phyloP scores from a whole-genome alignment of 73 alveolate species.

The Diophrys sp. region DNA sequence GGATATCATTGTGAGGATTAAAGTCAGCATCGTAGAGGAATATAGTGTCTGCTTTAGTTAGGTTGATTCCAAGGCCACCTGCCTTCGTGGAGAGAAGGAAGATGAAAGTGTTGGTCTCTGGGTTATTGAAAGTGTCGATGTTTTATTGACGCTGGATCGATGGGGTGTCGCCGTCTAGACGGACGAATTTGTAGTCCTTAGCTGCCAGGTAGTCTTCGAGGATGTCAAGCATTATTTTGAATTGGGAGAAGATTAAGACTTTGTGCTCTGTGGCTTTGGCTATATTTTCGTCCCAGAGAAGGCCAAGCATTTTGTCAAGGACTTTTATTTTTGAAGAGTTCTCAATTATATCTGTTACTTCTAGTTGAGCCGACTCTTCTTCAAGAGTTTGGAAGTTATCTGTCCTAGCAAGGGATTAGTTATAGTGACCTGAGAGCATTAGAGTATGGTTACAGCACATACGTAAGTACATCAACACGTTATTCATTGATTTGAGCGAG shows the following conservation, averaged over 20 bases:
- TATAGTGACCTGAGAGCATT: slow-evolving; percentile 22
- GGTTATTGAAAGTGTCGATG: slow-evolving; percentile 42
- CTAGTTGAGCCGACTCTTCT: background rate
- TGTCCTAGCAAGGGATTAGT: background rate
- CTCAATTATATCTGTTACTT: slow-evolving; percentile 17
- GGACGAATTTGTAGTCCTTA: slow-evolving; percentile 49
- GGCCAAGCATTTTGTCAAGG: slow-evolving; percentile 50
- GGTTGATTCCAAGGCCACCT: slow-evolving; percentile 64
- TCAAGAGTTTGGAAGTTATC: slow-evolving; percentile 15
- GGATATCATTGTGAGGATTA: slow-evolving; percentile 74
- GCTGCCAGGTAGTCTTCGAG: slow-evolving; percentile 70
- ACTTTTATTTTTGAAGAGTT: slow-evolving; percentile 49
- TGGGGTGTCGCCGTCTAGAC: slow-evolving; percentile 79
- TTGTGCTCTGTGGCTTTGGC: slow-evolving; percentile 9
- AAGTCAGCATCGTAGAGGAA: slow-evolving; percentile 69
- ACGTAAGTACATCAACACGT: slow-evolving; percentile 64
- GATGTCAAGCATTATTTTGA: slow-evolving; percentile 57
- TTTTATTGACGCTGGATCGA: slow-evolving; percentile 17
- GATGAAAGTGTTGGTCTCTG: slow-evolving; percentile 2
- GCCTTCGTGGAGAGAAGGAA: slow-evolving; percentile 49
- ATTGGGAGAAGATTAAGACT: slow-evolving; percentile 46
- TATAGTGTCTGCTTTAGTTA: slow-evolving; percentile 77
- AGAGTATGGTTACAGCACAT: slow-evolving; percentile 66
- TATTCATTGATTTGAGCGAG: slow-evolving; percentile 15
- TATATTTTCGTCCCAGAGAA: slow-evolving; percentile 1